A percentile compares a stretch with the other conserved stretches of the same genome.
Evolutionary conservation across 768 basidiomycete genomes (phyloP).

Genomic region (Boletus pseudopeckii): DNA sequence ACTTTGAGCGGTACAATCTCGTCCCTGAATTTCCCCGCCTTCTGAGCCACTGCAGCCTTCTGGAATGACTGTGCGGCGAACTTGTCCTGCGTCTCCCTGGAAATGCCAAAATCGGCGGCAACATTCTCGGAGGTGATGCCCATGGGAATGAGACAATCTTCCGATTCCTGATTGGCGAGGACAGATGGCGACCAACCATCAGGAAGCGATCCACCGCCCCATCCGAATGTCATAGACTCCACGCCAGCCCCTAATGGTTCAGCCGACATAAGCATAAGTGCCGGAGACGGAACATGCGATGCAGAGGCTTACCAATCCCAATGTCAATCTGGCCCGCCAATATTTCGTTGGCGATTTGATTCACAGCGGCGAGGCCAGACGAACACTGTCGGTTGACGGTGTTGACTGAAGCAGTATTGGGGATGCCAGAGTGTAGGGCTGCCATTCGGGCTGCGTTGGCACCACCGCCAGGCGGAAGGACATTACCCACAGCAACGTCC

Average conservation of each 20-base stretch:
- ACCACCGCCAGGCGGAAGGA: slow-evolving; percentile 83
- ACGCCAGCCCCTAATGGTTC: slow-evolving; percentile 66
- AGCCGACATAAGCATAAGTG: slow-evolving; percentile 2
- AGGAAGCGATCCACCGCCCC: slow-evolving; percentile 54
- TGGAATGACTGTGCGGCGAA: slow-evolving; percentile 85
- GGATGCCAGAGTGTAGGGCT: slow-evolving; percentile 81
- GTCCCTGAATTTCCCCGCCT: slow-evolving; percentile 74
- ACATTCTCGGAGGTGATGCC: slow-evolving; percentile 96
- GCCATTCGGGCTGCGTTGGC: slow-evolving; percentile 84
- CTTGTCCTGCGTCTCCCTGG: slow-evolving; percentile 74
- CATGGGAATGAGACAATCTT: slow-evolving; percentile 85
- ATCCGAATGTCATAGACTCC: slow-evolving; percentile 86
- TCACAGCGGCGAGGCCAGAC: slow-evolving; percentile 78
- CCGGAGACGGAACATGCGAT: slow-evolving; percentile 1
- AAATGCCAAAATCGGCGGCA: slow-evolving; percentile 69
- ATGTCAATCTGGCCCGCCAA: slow-evolving; percentile 78
- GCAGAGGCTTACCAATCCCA: slow-evolving; percentile 71
- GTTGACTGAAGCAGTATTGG: slow-evolving; percentile 66
- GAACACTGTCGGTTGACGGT: slow-evolving; percentile 93
- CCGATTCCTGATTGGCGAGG: slow-evolving; percentile 61
- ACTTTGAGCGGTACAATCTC: slow-evolving; percentile 84
- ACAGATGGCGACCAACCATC: slow-evolving; percentile 63
- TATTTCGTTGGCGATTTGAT: slow-evolving; percentile 81
- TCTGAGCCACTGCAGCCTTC: slow-evolving; percentile 77
- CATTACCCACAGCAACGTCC: slow-evolving; percentile 84